Base-by-base conservation (phyloP, 306 rosid species). In the Glycine soja region DNA sequence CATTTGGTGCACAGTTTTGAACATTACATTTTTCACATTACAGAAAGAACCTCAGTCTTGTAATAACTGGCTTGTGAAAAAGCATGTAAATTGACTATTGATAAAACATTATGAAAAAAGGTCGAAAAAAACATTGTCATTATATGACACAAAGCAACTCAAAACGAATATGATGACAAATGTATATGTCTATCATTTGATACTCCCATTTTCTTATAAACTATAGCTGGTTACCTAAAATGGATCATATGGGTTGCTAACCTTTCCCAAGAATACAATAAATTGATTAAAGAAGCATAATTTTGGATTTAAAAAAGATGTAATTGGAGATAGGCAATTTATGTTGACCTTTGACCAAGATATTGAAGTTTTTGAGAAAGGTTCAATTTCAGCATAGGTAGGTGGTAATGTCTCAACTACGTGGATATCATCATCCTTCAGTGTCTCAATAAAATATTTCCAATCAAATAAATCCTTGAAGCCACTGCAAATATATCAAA, bases 381-480 rank as follows among this genome's bases (percentile, higher is more conserved):
- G 97, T 82, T 86, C 93, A 6, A 80, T 70, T 76, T 88, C 91
- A 48, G 93, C 89, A 85, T 78, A 89, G 70, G 82, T 86, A 67
- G 89, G 81, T 36, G 97, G 94, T 81, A 93, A 82, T 54, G 74
- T 71, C 89, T 93, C 98, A 47, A 90, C 91, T 84, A 93, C 81
- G 85, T 89, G 91, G 83, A 93, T 63, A 82, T 91, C 97, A 82
- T 91, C 97, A 70, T 90, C 89, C 86, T 80, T 90, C 85, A 93
- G 85, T 3, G 85, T 88, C 87, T 88, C 84, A 16, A 93, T 86
- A 80, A 93, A 93, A 80, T 90, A 87, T 76, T 79, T 85, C 98
- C 92, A 91, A 79, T 93, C 91, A 85, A 93, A 93, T 78, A 93
- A 88, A 88, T 93, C 97, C 86, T 91, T 91, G 83, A 93, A 93